Evolutionary conservation across 306 rosid species (phyloP).

Genomic region (Fragaria nilgerrensis): DNA sequence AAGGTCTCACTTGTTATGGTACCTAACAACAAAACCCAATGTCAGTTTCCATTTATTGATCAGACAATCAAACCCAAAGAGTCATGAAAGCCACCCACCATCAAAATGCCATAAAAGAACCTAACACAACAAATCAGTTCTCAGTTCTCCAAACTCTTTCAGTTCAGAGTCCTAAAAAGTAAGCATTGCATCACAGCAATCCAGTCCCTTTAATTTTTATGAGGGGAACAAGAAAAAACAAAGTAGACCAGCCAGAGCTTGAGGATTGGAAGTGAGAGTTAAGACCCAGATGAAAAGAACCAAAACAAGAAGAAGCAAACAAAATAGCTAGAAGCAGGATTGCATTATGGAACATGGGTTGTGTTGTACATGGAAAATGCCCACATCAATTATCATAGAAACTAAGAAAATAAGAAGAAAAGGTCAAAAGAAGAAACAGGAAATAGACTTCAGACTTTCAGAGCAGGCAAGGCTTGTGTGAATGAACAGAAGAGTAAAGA

Average conservation of each 20-base stretch:
- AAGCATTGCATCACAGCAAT: slow-evolving; percentile 12
- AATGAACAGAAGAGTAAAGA: slow-evolving; percentile 19
- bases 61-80: slow-evolving; percentile 17
- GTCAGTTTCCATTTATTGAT: slow-evolving; percentile 10
- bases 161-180: slow-evolving; percentile 28
- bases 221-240: background rate
- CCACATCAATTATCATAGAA: slow-evolving; percentile 27
- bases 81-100: slow-evolving; percentile 22
- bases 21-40: slow-evolving; percentile 10
- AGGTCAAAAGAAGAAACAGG: slow-evolving; percentile 24
- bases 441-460: slow-evolving; percentile 26
- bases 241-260: slow-evolving; percentile 23
- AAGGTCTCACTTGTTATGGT: slow-evolving; percentile 2
- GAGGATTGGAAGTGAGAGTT: slow-evolving; percentile 15
- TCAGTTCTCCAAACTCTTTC: slow-evolving; percentile 19
- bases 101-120: slow-evolving; percentile 13
- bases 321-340: slow-evolving; percentile 27
- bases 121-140: slow-evolving; percentile 27
- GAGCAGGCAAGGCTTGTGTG: slow-evolving; percentile 24
- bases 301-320: slow-evolving; percentile 38
- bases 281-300: slow-evolving; percentile 20
- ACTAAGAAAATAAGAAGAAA: background rate
- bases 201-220: background rate
- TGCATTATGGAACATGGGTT: slow-evolving; percentile 39
- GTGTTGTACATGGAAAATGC: slow-evolving; percentile 24